Evolutionary conservation across 2,329 filamentous ascomycete species (phyloP).

Genomic region (Ampelomyces quisqualis): DNA sequence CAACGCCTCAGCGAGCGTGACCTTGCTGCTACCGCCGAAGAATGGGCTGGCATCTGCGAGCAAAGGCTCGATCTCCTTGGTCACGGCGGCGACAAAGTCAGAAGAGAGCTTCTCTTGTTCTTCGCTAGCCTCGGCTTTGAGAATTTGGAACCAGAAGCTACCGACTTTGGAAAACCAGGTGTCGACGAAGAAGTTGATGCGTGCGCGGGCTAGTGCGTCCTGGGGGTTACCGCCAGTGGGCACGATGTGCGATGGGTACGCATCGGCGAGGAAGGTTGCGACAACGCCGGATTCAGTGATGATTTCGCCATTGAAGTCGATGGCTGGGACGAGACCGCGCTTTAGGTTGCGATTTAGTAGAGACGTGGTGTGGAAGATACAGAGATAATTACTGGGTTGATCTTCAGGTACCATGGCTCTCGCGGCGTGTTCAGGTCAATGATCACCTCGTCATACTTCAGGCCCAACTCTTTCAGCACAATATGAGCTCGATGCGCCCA

Average conservation of each 20-base stretch:
- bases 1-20: constrained; percentile 72
- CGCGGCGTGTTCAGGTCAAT: constrained; percentile 71
- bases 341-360: constrained; percentile 19
- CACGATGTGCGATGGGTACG: constrained; percentile 66
- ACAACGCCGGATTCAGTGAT: constrained; percentile 74
- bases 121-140: constrained; percentile 52
- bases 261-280: constrained; percentile 69
- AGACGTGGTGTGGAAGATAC: neutral
- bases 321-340: constrained; percentile 71
- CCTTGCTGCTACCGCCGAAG: constrained; percentile 49
- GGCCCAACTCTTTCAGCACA: constrained; percentile 63
- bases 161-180: constrained; percentile 65
- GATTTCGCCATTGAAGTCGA: constrained; percentile 64
- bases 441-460: constrained; percentile 68
- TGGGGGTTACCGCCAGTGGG: constrained; percentile 57
- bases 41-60: constrained; percentile 53
- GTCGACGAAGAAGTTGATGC: constrained; percentile 71
- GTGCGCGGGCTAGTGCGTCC: constrained; percentile 63
- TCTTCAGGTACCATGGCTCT: constrained; percentile 69
- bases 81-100: constrained; percentile 57
- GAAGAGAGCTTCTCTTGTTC: constrained; percentile 52
- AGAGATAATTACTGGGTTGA: constrained; percentile 62
- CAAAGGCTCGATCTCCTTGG: constrained; percentile 73
- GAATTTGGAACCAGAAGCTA: constrained; percentile 48
- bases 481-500: constrained; percentile 78